Base-by-base conservation (phyloP, 2,329 filamentous ascomycete species). In the Epichloe baconii region DNA sequence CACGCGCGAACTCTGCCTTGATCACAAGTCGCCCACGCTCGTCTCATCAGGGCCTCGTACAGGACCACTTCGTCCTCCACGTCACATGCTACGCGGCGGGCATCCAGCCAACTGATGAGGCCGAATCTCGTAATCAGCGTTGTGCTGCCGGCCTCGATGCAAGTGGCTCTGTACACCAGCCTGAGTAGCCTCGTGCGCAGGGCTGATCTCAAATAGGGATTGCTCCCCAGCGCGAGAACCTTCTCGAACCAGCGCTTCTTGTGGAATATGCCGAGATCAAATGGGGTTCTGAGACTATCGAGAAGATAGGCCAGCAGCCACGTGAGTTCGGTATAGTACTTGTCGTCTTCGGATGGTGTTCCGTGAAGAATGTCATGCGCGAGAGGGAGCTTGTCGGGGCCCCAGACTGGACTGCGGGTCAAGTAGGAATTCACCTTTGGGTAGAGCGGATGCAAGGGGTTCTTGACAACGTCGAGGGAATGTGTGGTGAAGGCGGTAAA, bases 401-500 rank as follows among this genome's bases (percentile, higher is more conserved):
- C 75, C 91, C 91, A 97, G 23, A 75, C 67, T 0, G 91, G 90
- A 0, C 82, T 79, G 48, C 82, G 82, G 21, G 87, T 87, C 37
- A 97, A 77, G 64, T 90, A 96, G 5, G 76, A 74, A 70, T 95
- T 95, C 67, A 93, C 71, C 64, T 95, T 95, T 52, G 82, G 79
- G 64, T 95, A 97, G 38, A 96, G 77, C 54, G 79, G 80, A 62
- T 95, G 88, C 15, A 88, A 75, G 0, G 91, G 91, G 54, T 88
- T 83, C 21, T 75, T 77, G 44, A 95, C 69, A 15, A 95, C 80
- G 1, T 77, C 70, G 7, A 95, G 73, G 1, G 83, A 80, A 56
- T 81, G 80, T 45, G 78, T 75, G 7, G 88, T 83, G 59, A 95
- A 93, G 11, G 85, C 79, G n/a, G 82, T 78, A 5, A 88, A 80